Evolutionary conservation across 1,284 basidiomycete genomes (phyloP), one percentile per base, ranked within the genome.

Genomic region (Cutaneotrichosporon arboriforme): DNA sequence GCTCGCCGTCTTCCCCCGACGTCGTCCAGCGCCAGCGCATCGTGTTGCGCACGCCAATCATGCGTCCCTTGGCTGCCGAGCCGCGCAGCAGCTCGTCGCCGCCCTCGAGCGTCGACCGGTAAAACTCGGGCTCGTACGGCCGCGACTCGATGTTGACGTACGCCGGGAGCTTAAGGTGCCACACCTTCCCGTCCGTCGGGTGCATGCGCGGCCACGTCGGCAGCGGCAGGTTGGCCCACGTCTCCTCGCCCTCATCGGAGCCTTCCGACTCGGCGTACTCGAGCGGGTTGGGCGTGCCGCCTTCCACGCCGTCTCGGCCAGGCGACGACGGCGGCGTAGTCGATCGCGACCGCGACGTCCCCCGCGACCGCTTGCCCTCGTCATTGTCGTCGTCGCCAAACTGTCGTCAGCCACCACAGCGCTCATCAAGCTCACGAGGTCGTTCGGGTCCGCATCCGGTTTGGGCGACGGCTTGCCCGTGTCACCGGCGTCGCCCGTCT

Each of bases 1-100:
- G 64, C 39, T 45, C 17, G 46, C 68, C 72, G 33, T 71, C 67
- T 4, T 57, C 44, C 3, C 67, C 73, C 13, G 26, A 31, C 26
- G 62, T 63, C 0, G 59, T 54, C 74, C 74, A 76, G 51, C 62
- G 68, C 74, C 74, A 76, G 26, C 74, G 56, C 5, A 75, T 65
- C 13, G 74, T 73, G 53, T 74, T 76, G 48, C 64, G 61, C 23
- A 76, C 69, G 1, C 65, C 64, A 23, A 75, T 67, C 70, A 76
- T 75, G 54, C 62, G 62, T 33, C 60, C 60, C 55, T 71, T 66
- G 8, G 73, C 73, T 12, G 54, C 59, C 7, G 61, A 39, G 4
- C 61, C 59, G 18, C 63, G 53, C 42, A 56, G 50, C 20, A 49
- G 44, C 4, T 60, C 63, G 46, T 65, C 63, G 9, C 59, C 59